phyloP scores from a whole-genome alignment of 768 basidiomycete species.

The Rubroboletus satanas region DNA sequence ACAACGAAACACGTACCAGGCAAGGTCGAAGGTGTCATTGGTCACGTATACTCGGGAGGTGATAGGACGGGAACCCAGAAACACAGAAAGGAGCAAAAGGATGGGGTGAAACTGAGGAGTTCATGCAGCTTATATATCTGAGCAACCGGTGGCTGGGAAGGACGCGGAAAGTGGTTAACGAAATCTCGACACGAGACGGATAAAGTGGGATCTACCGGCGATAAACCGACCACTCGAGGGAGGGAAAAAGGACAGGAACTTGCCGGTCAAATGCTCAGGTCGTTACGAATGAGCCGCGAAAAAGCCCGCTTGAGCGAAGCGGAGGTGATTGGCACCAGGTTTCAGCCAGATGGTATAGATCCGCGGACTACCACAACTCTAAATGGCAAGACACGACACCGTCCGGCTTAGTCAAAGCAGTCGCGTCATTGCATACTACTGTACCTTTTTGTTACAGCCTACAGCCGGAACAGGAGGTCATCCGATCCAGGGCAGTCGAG shows the following conservation, averaged over 20 bases:
- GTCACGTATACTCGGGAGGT: constrained; percentile 4
- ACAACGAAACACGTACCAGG: constrained; percentile 23
- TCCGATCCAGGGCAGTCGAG: neutral
- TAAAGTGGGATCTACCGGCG: neutral
- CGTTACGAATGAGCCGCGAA: constrained; percentile 10
- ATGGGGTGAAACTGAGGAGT: neutral
- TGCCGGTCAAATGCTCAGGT: neutral
- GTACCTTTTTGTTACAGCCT: no score
- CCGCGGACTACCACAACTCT: neutral
- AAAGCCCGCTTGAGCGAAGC: neutral
- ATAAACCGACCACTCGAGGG: neutral
- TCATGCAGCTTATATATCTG: constrained; percentile 24
- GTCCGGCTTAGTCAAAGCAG: neutral
- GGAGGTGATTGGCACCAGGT: neutral
- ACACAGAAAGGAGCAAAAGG: neutral
- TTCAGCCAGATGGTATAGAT: neutral
- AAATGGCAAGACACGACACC: neutral
- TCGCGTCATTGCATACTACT: neutral
- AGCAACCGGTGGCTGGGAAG: constrained; percentile 22
- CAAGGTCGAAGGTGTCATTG: constrained; percentile 23
- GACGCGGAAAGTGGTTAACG: constrained; percentile 4
- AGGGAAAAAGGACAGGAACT: neutral
- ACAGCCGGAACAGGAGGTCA: neutral
- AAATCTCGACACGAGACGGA: neutral
- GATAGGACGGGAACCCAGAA: neutral